Evolutionary conservation across 2,329 filamentous ascomycete genomes (phyloP), one percentile per base, ranked within the genome.

Genomic region (Exophiala alcalophila): DNA sequence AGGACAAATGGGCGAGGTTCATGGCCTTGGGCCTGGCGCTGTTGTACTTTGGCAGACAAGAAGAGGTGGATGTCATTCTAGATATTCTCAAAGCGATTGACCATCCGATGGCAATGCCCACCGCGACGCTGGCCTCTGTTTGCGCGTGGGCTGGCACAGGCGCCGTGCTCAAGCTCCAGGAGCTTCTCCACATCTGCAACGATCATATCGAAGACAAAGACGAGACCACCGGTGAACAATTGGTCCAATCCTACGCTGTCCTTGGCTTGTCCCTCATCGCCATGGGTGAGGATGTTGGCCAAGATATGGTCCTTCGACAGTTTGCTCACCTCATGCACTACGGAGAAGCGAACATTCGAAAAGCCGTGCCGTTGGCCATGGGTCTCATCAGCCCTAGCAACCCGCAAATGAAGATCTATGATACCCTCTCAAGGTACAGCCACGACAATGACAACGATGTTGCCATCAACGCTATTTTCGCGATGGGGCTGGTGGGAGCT

Each of bases 291-390:
- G 94, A 98, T 47, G 83, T 98, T 43, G 94, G 94, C 4, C 92
- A 98, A 65, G 92, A 98, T 63, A 98, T 98, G 92, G 90, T 97
- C 8, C 77, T 98, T 27, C 84, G 92, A 45, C 92, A 96, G 61
- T 97, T 98, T 59, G 92, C 90, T 35, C 92, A 98, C 65, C 76
- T 98, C 48, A 98, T 98, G 92, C 92, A 98, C 70, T 98, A 98
- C 60, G 92, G 94, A 52, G 91, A 96, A 65, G 78, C 90, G 61
- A 97, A 98, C 64, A 98, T 98, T 58, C 85, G 92, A 50, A 92
- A 92, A 62, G 91, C 90, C 14, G 92, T 98, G 20, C 92, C 92
- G 24, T 76, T 98, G 40, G 92, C 92, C 18, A 94, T 98, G 88
- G 94, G 90, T 59, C 77, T 98, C 40, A 84, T 98, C 61, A 95